phyloP scores from a whole-genome alignment of 768 basidiomycete species.

The Pleurotus tuber-regium region DNA sequence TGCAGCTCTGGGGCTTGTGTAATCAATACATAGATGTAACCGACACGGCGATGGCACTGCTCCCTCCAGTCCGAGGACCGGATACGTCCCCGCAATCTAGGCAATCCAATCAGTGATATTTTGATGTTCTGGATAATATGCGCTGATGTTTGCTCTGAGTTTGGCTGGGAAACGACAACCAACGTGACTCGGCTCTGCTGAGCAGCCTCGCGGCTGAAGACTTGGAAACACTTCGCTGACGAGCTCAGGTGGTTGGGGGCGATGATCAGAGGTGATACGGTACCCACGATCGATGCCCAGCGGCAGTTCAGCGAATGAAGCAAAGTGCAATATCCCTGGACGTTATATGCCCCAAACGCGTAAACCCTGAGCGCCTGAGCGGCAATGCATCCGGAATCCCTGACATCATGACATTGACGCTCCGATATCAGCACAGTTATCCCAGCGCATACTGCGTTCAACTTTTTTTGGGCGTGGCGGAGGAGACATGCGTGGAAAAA shows the following conservation, averaged over 20 bases:
- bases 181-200: not conserved
- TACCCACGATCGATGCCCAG: slow-evolving; percentile 2
- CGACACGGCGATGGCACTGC: too few species aligned
- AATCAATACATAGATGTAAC: too few species aligned
- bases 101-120: not conserved
- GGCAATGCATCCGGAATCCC: slow-evolving; percentile 3
- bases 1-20: too few species aligned
- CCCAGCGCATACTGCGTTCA: slow-evolving; percentile 8
- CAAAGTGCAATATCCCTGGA: slow-evolving; percentile 1
- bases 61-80: too few species aligned
- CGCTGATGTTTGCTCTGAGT: not conserved
- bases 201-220: not conserved
- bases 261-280: not conserved
- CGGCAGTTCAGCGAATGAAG: slow-evolving; percentile 1
- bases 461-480: not conserved
- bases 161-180: slow-evolving; percentile 6
- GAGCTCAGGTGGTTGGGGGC: not conserved
- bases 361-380: slow-evolving; percentile 6
- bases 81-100: too few species aligned
- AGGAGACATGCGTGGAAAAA: slow-evolving; percentile 2
- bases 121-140: slow-evolving; percentile 1
- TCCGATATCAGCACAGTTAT: not conserved
- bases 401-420: slow-evolving; percentile 8
- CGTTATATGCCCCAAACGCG: not conserved
- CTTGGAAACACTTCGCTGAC: not conserved